phyloP scores from a whole-genome alignment of 768 basidiomycete genomes.

The Tulasnella sp. region DNA sequence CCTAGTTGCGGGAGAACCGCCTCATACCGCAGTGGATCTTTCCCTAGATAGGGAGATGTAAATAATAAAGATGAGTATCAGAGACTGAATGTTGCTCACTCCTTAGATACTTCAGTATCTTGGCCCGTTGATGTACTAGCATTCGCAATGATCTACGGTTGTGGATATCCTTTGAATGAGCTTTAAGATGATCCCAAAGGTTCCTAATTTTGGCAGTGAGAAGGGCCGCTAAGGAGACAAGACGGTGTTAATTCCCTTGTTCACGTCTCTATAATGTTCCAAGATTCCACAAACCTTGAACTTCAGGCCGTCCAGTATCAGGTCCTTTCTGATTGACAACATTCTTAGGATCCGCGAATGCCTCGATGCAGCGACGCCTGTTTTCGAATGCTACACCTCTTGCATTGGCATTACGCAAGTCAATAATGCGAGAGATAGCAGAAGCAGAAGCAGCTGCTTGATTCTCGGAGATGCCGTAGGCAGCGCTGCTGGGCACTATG shows the following conservation, averaged over 20 bases:
- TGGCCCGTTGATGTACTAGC: constrained; percentile 73
- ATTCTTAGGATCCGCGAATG: constrained; percentile 33
- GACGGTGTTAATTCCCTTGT: background rate
- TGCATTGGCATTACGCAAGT: constrained; percentile 80
- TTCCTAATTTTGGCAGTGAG: constrained; percentile 77
- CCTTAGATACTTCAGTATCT: constrained; percentile 68
- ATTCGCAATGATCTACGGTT: constrained; percentile 64
- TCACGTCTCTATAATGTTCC: background rate
- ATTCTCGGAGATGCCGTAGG: background rate
- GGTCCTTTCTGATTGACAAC: constrained; percentile 30
- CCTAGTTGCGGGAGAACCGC: constrained; percentile 57
- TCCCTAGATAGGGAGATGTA: constrained; percentile 6
- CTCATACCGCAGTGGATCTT: constrained; percentile 60
- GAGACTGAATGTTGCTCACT: constrained; percentile 17
- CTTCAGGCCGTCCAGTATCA: constrained; percentile 74
- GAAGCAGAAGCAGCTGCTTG: background rate
- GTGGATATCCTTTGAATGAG: constrained; percentile 54
- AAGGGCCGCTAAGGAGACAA: constrained; percentile 50
- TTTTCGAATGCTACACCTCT: constrained; percentile 81
- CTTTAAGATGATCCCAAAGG: constrained; percentile 58
- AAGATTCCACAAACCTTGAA: constrained; percentile 55
- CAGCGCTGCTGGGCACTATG: background rate
- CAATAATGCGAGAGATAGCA: constrained; percentile 35
- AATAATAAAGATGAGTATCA: background rate
- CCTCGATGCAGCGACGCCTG: constrained; percentile 56